Evolutionary conservation across 352 stramenopile species (phyloP), one percentile per base, ranked within the genome.

Genomic region (Phytophthora palmivora): DNA sequence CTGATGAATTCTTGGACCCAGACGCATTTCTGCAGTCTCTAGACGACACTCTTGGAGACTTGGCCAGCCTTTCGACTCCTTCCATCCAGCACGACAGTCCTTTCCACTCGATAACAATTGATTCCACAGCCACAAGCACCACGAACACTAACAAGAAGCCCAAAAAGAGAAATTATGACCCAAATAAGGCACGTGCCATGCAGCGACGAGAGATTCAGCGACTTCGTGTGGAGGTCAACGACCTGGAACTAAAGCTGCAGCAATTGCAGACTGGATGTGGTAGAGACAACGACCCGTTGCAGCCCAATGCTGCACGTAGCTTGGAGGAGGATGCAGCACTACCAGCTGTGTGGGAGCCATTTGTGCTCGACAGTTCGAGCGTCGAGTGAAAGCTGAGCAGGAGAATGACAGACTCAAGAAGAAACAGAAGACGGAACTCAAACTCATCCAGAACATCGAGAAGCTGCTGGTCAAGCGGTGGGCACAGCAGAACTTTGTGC

Each of bases 351-450:
- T 67, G 58, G 58, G 58, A 67, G 58, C 61, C 7, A 72, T 71
- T 55, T 59, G 48, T 44, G 36, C 42, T 37, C 57, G 64, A 1
- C 68, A 77, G 39, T 44, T 70, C 0, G 52, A 59, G 14, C 43
- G 63, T 7, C 52, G 63, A 33, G 14, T 63, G 8, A 60, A 51
- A 37, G 50, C 54, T 3, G 53, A 77, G 50, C 43, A 51, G 16
- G 68, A 77, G 36, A 77, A 77, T 46, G 43, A 44, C 19, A 44
- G 58, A 9, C 55, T 77, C 21, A 66, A 70, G 19, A 54, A 62
- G 10, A 58, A 58, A 18, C 48, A 62, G 4, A 30, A 32, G 19
- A 24, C 36, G 6, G 52, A 68, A 39, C 26, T 45, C 11, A 60
- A 64, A 33, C 22, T 68, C 19, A 47, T 52, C 14, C 52, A 32